Percentiles rank a stretch among this genome's conserved stretches.
Evolutionary conservation across 768 basidiomycete species (phyloP).

Genomic region (Termitomyces titanicus): DNA sequence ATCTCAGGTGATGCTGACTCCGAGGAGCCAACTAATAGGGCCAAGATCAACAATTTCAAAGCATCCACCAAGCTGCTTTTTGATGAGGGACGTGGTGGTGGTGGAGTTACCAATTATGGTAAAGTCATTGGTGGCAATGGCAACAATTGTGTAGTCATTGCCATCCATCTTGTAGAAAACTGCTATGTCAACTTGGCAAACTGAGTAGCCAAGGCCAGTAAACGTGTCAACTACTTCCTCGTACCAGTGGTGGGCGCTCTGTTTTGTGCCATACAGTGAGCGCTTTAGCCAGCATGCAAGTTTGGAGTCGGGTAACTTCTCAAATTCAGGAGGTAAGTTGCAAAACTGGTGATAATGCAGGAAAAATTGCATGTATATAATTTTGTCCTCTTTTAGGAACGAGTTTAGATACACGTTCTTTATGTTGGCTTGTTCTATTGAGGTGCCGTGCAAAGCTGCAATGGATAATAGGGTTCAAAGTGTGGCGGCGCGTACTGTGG

Average conservation of each 20-base stretch:
- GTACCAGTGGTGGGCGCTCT: neutral
- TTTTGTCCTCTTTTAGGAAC: neutral
- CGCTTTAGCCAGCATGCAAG: neutral
- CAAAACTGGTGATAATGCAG: neutral
- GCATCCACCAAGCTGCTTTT: slow-evolving; percentile 9
- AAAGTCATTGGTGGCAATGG: slow-evolving; percentile 27
- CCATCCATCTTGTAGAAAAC: neutral
- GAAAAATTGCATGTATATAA: too few relatives aligned
- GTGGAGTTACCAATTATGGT: slow-evolving; percentile 17
- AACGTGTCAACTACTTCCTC: neutral
- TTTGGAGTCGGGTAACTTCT: neutral
- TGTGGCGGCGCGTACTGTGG: neutral
- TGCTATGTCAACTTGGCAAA: neutral
- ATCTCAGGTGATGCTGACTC: neutral
- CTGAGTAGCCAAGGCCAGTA: neutral
- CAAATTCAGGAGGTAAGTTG: neutral
- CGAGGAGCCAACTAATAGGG: too few relatives aligned
- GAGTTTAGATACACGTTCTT: neutral
- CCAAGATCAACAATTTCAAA: too few relatives aligned
- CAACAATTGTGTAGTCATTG: slow-evolving; percentile 7
- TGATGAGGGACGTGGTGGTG: slow-evolving; percentile 10
- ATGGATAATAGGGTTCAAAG: neutral
- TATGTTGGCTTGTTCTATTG: neutral
- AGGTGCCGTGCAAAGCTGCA: neutral
- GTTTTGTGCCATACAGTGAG: neutral